phyloP scores from a whole-genome alignment of 345 rosid species.

The Eucalyptus erythrocorys region DNA sequence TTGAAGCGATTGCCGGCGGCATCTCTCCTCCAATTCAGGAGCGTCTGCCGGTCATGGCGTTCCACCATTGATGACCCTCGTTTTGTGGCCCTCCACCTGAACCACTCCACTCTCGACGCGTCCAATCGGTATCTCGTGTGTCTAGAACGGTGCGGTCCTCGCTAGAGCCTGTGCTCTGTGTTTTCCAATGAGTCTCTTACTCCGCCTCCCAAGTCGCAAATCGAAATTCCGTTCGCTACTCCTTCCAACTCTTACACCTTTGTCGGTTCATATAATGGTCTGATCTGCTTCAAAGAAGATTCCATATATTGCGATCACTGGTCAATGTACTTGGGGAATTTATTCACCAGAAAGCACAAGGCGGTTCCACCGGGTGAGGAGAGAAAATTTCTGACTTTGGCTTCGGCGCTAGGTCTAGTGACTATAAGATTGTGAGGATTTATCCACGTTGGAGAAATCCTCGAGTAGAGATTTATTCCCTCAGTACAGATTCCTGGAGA shows the following conservation, averaged over 20 bases:
- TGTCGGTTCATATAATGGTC: not conserved
- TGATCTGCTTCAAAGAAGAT: not conserved
- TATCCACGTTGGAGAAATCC: not conserved
- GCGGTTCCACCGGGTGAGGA: not conserved
- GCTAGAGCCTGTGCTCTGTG: not conserved
- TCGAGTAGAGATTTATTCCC: not conserved
- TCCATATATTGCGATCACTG: not conserved
- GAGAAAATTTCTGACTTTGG: not conserved
- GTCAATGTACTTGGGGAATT: not conserved
- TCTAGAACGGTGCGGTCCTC: not conserved
- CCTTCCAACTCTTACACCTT: not conserved
- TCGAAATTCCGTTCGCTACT: not conserved
- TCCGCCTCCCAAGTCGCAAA: not conserved
- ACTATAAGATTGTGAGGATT: not conserved
- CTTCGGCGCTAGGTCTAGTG: not conserved
- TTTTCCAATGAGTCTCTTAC: not conserved
- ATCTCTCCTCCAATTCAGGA: not conserved
- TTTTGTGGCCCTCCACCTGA: not conserved
- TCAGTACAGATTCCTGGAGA: not conserved
- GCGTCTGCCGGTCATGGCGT: not conserved
- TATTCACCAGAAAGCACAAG: not conserved
- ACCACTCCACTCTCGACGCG: not conserved
- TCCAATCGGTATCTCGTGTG: not conserved
- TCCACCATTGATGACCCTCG: not conserved
- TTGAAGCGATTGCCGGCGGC: not conserved